Base-by-base conservation (phyloP, 345 rosid species). In the Hirschfeldia incana region DNA sequence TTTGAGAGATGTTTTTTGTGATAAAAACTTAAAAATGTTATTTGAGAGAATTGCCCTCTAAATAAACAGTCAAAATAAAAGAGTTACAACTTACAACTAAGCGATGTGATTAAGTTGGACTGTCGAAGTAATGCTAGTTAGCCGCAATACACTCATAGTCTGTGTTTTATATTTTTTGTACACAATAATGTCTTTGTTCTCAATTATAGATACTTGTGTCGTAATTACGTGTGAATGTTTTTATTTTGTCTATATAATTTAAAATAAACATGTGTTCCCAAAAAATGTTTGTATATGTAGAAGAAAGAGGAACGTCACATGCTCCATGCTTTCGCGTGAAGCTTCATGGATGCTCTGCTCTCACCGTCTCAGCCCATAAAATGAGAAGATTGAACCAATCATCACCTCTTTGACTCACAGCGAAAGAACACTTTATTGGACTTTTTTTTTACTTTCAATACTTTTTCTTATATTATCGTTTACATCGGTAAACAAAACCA, bases 121-220 rank as follows among this genome's bases (percentile, higher is more conserved):
- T 75, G 83, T 80, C 76, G 67, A 76, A 65, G 79, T 34, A 64
- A 58, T 80, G 83, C 69, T 75, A 70, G 80, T 70, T 70, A 75
- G 76, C 58, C 76, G 72, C 49, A 80, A 33, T 65, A 70, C 76
- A 80, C 32, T 27, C 28, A 11, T 26, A 71, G 55, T 58, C 46
- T 75, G 28, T 32, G 76, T 75, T 44, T 32, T 29, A 29, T 29
- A 29, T 29, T 75, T 32, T 49, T 7, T 57, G 36, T 8, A 75
- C 62, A 69, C 72, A 28, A 75, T 75, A 63, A 80, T 80, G 75
- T 44, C 12, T 65, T n/a, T 58, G 60, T 57, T 63, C 28, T 67
- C 65, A 60, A 30, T 73, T 53, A 69, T 65, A 61, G 42, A 70
- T 42, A 42, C 63, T n/a, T 64, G 62, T 65, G 68, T 69, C 70